A percentile compares a stretch with the other conserved stretches of the same genome.
These are phyloP conservation scores for Pelargonium fulgidum DNA, from an alignment of 441 rosid genomes.

Conservation along the genomic window DNA sequence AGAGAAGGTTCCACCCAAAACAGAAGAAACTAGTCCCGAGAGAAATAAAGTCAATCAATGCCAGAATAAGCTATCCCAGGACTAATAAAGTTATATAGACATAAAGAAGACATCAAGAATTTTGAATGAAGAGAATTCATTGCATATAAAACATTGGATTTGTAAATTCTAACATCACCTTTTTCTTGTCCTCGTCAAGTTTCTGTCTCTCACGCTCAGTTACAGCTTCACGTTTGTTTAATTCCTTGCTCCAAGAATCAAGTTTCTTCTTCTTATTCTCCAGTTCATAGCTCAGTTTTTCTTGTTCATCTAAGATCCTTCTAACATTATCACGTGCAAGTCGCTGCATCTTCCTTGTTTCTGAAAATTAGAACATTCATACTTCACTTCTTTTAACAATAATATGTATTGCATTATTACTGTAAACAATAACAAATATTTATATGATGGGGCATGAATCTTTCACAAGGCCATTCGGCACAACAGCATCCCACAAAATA, in stretches of 20 bases:
- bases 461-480: not conserved
- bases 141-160: constrained; percentile 1
- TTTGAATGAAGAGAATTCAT: not conserved
- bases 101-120: not conserved
- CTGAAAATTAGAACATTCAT: constrained; percentile 31
- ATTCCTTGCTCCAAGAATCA: constrained; percentile 47
- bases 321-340: constrained; percentile 44
- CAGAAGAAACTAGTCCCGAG: not conserved
- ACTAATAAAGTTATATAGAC: not conserved
- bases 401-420: not conserved
- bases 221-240: constrained; percentile 64
- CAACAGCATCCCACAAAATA: not conserved
- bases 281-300: constrained; percentile 45
- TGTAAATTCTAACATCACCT: constrained; percentile 33
- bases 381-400: not conserved
- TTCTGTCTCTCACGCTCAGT: constrained; percentile 76
- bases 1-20: not conserved
- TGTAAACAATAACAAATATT: constrained; percentile 1
- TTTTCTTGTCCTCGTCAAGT: constrained; percentile 73
- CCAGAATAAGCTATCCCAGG: not conserved
- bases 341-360: constrained; percentile 69
- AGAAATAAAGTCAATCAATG: not conserved
- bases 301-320: constrained; percentile 59
- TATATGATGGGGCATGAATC: not conserved
- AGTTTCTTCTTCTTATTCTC: constrained; percentile 51